phyloP scores from a whole-genome alignment of 179 eudicot genomes.

The Drosera spatulata region DNA sequence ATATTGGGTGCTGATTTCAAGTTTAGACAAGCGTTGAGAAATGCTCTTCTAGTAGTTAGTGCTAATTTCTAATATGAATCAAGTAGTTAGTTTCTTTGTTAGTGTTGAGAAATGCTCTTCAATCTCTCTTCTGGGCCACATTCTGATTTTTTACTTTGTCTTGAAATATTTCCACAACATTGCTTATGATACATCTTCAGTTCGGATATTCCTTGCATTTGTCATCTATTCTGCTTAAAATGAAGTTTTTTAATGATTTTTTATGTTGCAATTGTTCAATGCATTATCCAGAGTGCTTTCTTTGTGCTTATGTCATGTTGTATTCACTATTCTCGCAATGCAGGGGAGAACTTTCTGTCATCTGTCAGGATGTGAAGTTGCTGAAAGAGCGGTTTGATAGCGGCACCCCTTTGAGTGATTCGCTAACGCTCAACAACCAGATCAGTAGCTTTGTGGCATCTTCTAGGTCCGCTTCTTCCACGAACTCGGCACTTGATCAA shows the following conservation, averaged over 20 bases:
- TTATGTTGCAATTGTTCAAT: neutral
- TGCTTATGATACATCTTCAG: no score
- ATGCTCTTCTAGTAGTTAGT: no score
- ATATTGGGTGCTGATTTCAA: no score
- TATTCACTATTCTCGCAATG: constrained; percentile 1
- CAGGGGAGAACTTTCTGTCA: constrained; percentile 92
- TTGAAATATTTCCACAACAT: no score
- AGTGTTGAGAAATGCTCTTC: no score
- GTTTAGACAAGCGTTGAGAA: no score
- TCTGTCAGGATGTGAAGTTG: constrained; percentile 64
- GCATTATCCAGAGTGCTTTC: neutral
- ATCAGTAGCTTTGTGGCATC: constrained; percentile 46
- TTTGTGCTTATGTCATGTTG: neutral
- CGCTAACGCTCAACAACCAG: constrained; percentile 35
- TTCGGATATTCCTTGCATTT: no score
- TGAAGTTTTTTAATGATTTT: neutral
- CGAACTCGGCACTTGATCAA: constrained; percentile 21
- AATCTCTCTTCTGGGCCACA: no score
- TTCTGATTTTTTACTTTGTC: no score
- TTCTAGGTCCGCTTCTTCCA: constrained; percentile 36
- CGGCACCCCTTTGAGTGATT: constrained; percentile 42
- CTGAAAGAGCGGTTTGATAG: constrained; percentile 67
- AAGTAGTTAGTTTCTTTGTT: no score
- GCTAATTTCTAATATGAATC: no score
- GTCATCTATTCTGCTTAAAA: no score